A percentile compares a stretch with the other conserved stretches of the same genome.
phyloP scores from a whole-genome alignment of 345 rosid genomes.

The Camelina neglecta region DNA sequence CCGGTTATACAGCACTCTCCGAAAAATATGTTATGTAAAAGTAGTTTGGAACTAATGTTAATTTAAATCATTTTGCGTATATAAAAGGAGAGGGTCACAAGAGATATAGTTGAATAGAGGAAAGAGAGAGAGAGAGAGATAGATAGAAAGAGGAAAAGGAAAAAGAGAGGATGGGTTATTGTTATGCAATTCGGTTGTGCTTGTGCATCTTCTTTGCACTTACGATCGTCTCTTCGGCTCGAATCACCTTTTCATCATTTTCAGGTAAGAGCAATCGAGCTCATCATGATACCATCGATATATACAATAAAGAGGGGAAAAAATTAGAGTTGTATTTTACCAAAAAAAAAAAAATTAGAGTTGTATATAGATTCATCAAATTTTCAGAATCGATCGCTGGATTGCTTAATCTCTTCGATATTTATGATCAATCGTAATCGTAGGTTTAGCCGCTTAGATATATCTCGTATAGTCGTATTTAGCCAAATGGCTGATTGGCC shows the following conservation, averaged over 20 bases:
- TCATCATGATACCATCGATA: constrained; percentile 8
- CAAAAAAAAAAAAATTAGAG: neutral
- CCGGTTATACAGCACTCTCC: neutral
- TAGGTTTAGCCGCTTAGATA: neutral
- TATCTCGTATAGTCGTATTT: constrained; percentile 3
- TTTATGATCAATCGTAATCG: neutral
- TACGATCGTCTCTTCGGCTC: constrained; percentile 45
- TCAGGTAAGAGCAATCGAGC: constrained; percentile 44
- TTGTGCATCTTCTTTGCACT: constrained; percentile 41
- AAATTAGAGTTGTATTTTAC: neutral
- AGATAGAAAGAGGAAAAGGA: neutral
- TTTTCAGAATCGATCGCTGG: neutral
- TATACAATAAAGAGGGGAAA: constrained; percentile 1
- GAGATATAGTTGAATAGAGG: constrained; percentile 23
- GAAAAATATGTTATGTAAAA: constrained; percentile 13
- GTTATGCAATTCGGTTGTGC: constrained; percentile 34
- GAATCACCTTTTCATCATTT: constrained; percentile 42
- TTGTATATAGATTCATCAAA: neutral
- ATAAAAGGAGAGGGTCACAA: constrained; percentile 37
- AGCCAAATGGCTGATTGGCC: neutral
- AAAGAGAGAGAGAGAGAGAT: neutral
- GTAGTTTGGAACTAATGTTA: constrained; percentile 14
- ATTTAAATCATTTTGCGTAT: constrained; percentile 21
- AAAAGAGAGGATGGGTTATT: constrained; percentile 28
- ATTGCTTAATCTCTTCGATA: constrained; percentile 3